phyloP scores from a whole-genome alignment of 805 yeast species.

The Kluyveromyces wickerhamii region DNA sequence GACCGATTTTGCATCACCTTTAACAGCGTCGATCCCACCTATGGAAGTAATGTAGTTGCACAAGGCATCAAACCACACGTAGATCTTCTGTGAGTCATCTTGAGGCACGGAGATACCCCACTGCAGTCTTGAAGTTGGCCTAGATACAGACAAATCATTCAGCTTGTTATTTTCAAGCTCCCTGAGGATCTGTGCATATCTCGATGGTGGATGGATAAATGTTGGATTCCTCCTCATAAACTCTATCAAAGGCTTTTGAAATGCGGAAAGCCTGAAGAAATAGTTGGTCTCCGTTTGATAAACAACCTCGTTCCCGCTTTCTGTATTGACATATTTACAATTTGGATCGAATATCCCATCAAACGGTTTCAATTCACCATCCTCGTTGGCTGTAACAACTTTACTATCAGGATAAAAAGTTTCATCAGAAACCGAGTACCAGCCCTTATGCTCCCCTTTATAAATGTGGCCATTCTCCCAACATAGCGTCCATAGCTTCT shows the following conservation, averaged over 20 bases:
- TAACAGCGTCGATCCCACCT: conserved; percentile 42
- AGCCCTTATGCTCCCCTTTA: conserved; percentile 79
- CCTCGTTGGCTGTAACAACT: conserved; percentile 35
- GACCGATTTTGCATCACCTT: conserved; percentile 17
- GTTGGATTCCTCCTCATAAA: conserved; percentile 38
- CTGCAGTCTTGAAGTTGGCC: conserved; percentile 66
- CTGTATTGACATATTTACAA: conserved; percentile 36
- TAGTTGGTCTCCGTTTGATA: conserved; percentile 79
- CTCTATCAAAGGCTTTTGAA: conserved; percentile 46
- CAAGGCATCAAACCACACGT: conserved; percentile 96
- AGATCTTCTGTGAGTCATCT: conserved; percentile 69
- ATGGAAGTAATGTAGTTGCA: conserved; percentile 72
- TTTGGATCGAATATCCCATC: conserved; percentile 18
- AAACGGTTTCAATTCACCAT: conserved; percentile 34
- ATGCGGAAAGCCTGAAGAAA: conserved; percentile 65
- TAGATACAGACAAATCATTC: conserved; percentile 73
- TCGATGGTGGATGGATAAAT: conserved; percentile 60
- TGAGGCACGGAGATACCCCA: conserved; percentile 93
- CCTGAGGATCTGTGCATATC: conserved; percentile 44
- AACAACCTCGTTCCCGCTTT: conserved; percentile 67
- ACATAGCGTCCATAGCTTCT: conserved; percentile 61
- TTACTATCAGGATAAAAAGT: conserved; percentile 85
- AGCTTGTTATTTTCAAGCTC: conserved; percentile 46
- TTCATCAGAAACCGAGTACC: conserved; percentile 94
- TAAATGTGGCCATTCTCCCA: conserved; percentile 58